Evolutionary conservation across 75 land plant genomes (phyloP).

Genomic region (Sequoia sempervirens): DNA sequence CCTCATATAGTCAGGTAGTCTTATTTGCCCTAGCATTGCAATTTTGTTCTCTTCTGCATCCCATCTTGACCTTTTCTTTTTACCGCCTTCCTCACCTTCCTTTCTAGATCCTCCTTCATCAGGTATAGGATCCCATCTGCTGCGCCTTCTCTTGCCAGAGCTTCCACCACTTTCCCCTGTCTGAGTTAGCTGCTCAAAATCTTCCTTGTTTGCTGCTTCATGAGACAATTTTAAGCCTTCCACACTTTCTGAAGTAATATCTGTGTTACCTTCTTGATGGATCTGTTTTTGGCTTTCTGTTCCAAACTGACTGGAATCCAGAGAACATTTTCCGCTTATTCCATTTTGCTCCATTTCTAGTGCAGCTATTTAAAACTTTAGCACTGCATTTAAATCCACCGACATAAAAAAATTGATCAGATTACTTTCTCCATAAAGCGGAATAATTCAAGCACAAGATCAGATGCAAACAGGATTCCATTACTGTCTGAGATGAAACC

Average conservation of each 20-base stretch:
- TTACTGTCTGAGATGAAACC: not conserved
- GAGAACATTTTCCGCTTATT: not conserved
- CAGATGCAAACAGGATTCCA: not conserved
- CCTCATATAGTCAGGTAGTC: slow-evolving; percentile 32
- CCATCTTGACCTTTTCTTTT: slow-evolving; percentile 41
- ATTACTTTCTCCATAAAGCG: not conserved
- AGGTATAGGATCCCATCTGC: slow-evolving; percentile 16
- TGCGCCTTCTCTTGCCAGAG: slow-evolving; percentile 26
- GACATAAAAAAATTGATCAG: not conserved
- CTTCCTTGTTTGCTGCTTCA: not conserved
- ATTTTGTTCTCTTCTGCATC: slow-evolving; percentile 18
- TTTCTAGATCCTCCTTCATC: slow-evolving; percentile 1
- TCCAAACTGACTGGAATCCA: not conserved
- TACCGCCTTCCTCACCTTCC: slow-evolving; percentile 10
- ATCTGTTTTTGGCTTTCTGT: not conserved
- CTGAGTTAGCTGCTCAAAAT: not conserved
- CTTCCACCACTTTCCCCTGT: slow-evolving; percentile 14
- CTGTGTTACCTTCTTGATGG: not conserved
- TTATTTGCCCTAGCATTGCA: slow-evolving; percentile 12
- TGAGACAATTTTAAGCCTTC: not conserved
- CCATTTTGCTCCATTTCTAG: not conserved
- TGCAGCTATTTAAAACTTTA: not conserved
- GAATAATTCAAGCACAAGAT: not conserved
- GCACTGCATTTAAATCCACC: not conserved
- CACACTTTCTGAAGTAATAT: not conserved